Conservation (phyloP, 306 rosid genomes). For the Aeschynomene evenia region DNA sequence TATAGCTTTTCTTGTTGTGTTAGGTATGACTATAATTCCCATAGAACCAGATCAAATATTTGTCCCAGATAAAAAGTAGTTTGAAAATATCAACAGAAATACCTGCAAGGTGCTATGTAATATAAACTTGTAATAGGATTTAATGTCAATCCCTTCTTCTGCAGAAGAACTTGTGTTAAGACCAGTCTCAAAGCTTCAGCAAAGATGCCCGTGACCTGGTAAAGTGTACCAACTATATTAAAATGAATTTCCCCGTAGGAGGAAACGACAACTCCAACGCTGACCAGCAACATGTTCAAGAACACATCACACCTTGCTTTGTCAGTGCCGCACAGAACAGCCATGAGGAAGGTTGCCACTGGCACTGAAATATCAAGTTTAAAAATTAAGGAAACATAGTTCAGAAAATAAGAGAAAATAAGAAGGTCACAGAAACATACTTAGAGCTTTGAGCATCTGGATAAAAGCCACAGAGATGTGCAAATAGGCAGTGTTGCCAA, state of each 20-base stretch:
- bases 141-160: constrained; percentile 80
- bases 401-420: neutral
- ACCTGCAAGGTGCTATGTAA: constrained; percentile 96
- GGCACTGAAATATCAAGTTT: constrained; percentile 70
- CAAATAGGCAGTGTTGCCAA: constrained; percentile 87
- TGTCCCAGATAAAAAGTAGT: constrained; percentile 11
- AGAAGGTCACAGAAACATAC: constrained; percentile 43
- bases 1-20: neutral
- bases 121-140: constrained; percentile 84
- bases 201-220: constrained; percentile 84
- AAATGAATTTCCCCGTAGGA: constrained; percentile 91
- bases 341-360: constrained; percentile 81
- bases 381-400: constrained; percentile 16
- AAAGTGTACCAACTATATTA: constrained; percentile 77
- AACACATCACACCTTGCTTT: constrained; percentile 84
- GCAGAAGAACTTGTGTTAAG: constrained; percentile 87
- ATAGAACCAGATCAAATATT: neutral
- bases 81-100: constrained; percentile 11
- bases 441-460: constrained; percentile 91
- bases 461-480: constrained; percentile 91
- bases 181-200: constrained; percentile 90
- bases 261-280: constrained; percentile 89
- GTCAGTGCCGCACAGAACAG: constrained; percentile 78
- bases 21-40: neutral
- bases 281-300: constrained; percentile 88